Conservation (phyloP, 306 rosid species). For the Quercus suber region DNA sequence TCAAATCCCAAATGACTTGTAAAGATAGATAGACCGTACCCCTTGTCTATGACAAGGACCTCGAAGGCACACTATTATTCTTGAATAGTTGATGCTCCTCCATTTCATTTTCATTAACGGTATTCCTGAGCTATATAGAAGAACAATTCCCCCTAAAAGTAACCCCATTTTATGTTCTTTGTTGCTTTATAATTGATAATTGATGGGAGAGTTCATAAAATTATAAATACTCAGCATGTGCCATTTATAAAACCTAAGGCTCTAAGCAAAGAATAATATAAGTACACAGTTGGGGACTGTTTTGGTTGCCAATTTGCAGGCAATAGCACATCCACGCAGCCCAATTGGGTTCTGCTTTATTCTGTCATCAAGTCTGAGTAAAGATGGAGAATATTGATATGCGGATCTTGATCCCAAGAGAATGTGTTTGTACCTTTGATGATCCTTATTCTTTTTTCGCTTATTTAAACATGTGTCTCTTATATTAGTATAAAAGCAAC, state of each 20-base stretch:
- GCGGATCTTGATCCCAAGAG: not conserved
- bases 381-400: not conserved
- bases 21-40: not conserved
- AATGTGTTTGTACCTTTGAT: not conserved
- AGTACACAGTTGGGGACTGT: not conserved
- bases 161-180: not conserved
- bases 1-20: too few relatives aligned
- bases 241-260: not conserved
- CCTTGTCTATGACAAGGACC: not conserved
- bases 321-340: not conserved
- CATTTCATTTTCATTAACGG: not conserved
- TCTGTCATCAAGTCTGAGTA: not conserved
- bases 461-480: not conserved
- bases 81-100: not conserved
- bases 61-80: not conserved
- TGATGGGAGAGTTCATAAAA: not conserved
- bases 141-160: not conserved
- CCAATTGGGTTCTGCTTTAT: not conserved
- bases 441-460: not conserved
- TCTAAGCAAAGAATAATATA: not conserved
- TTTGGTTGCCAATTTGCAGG: slow-evolving; percentile 9
- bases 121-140: slow-evolving; percentile 7
- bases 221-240: not conserved
- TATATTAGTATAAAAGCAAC: not conserved
- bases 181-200: not conserved